Conservation (phyloP, 2,329 filamentous ascomycete genomes). For the Ophiostoma populinum region DNA sequence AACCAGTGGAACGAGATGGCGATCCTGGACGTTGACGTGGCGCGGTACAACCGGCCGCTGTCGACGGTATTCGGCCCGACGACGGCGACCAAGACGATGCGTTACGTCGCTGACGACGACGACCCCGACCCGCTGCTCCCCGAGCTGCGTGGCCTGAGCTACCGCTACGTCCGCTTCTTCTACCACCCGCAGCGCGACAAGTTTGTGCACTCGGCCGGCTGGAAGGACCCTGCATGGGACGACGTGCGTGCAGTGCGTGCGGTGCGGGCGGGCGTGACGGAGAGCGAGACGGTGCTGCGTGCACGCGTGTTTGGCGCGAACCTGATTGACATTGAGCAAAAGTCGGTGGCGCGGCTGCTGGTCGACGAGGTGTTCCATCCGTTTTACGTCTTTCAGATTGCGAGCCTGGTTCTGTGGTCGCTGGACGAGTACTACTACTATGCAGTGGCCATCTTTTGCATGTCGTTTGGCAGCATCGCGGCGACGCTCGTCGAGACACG, state of each 20-base stretch:
- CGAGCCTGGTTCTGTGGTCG: constrained; percentile 87
- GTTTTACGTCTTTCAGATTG: constrained; percentile 96
- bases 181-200: constrained; percentile 81
- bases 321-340: constrained; percentile 83
- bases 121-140: constrained; percentile 66
- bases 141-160: constrained; percentile 64
- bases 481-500: constrained; percentile 82
- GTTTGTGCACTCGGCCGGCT: constrained; percentile 71
- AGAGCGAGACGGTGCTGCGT: constrained; percentile 69
- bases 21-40: constrained; percentile 48
- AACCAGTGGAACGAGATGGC: constrained; percentile 93
- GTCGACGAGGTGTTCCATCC: constrained; percentile 93
- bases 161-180: constrained; percentile 85
- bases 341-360: constrained; percentile 64
- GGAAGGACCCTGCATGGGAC: constrained; percentile 88
- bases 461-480: constrained; percentile 81
- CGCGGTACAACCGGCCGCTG: constrained; percentile 34
- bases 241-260: constrained; percentile 48
- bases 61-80: constrained; percentile 48
- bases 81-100: constrained; percentile 37
- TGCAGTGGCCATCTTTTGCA: constrained; percentile 82
- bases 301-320: constrained; percentile 82
- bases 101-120: constrained; percentile 6
- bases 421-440: constrained; percentile 97
- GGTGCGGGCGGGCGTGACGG: constrained; percentile 69